Evolutionary conservation across 2,329 filamentous ascomycete species (phyloP).

Genomic region (Monosporascus cannonballus): DNA sequence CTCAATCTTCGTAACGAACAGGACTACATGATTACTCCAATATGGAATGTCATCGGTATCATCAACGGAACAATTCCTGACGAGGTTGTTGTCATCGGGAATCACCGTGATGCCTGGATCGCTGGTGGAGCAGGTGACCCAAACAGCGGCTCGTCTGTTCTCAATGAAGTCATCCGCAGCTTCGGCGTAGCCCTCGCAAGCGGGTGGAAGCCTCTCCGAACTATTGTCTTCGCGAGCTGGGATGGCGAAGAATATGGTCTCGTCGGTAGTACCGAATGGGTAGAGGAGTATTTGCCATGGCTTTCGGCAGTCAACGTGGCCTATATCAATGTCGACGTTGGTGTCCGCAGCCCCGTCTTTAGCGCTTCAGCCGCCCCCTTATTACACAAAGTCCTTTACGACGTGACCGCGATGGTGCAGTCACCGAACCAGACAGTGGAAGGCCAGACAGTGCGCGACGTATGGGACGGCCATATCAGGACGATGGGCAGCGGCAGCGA

Average conservation of each 20-base stretch:
- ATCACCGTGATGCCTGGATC: constrained; percentile 86
- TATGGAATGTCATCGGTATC: constrained; percentile 89
- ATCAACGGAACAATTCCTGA: constrained; percentile 83
- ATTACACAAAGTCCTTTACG: constrained; percentile 65
- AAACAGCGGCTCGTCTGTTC: constrained; percentile 71
- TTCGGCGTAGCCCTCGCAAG: constrained; percentile 63
- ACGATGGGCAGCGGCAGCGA: constrained; percentile 70
- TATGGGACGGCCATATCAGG: constrained; percentile 55
- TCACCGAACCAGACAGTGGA: constrained; percentile 68
- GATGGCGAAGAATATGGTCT: constrained; percentile 82
- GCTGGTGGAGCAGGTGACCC: constrained; percentile 77
- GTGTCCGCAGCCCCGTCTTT: constrained; percentile 60
- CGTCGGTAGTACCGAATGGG: constrained; percentile 85
- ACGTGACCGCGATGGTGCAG: constrained; percentile 56
- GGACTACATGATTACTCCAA: constrained; percentile 71
- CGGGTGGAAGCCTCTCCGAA: constrained; percentile 81
- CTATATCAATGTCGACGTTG: constrained; percentile 82
- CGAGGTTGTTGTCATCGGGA: constrained; percentile 86
- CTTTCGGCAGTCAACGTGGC: constrained; percentile 66
- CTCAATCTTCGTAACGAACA: constrained; percentile 75
- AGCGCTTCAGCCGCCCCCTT: constrained; percentile 63
- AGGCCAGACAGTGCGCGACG: constrained; percentile 64
- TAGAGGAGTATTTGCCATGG: constrained; percentile 84
- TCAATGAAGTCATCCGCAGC: constrained; percentile 71
- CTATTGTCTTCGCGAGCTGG: constrained; percentile 84